Evolutionary conservation across 1,284 basidiomycete species (phyloP), one percentile per base, ranked within the genome.

Genomic region (Malassezia equina): DNA sequence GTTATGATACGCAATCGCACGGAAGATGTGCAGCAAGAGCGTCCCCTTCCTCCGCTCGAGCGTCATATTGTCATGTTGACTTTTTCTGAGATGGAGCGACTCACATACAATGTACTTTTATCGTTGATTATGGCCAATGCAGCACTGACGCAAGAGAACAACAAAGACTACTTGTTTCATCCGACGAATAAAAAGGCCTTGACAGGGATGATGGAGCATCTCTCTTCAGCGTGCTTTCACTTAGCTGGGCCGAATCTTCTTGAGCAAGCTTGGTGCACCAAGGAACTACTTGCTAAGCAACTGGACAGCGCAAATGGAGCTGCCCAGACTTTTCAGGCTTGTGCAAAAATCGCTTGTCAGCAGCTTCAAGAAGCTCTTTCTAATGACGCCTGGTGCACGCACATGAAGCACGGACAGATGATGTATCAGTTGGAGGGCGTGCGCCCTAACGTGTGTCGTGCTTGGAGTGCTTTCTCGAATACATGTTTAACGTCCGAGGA

Each of bases 1-100:
- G 42, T 62, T 24, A 63, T 63, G 59, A 56, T 63, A 1, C 51
- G 61, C 7, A 63, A 63, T 24, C 59, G 47, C n/a, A 29, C 46
- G 1, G 31, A 55, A 34, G 61, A 63, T 29, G 51, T 63, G 2
- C 56, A 62, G n/a, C 19, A 33, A 31, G 53, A 62, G 19, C 47
- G 47, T 13, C 59, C 60, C 2, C 41, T 63, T 17, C 61, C 61
- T 7, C 52, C 53, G 28, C 42, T 61, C 19, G n/a, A 49, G 15
- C 54, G 39, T 4, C 51, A 54, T 12, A 15, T 31, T 6, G 43
- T 55, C 1, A 7, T 13, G 6, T 43, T 61, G 3, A 17, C 32
- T 8, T 39, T 52, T 11, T 47, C 60, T 2, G 21, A 21, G 8
- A 2, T 33, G 7, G 61, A 63, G 40, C 41, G 60, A 17, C 29